Percentiles rank a stretch among this genome's conserved stretches.
Conservation (phyloP, 768 basidiomycete genomes). For the Auricularia auricula-judae region DNA sequence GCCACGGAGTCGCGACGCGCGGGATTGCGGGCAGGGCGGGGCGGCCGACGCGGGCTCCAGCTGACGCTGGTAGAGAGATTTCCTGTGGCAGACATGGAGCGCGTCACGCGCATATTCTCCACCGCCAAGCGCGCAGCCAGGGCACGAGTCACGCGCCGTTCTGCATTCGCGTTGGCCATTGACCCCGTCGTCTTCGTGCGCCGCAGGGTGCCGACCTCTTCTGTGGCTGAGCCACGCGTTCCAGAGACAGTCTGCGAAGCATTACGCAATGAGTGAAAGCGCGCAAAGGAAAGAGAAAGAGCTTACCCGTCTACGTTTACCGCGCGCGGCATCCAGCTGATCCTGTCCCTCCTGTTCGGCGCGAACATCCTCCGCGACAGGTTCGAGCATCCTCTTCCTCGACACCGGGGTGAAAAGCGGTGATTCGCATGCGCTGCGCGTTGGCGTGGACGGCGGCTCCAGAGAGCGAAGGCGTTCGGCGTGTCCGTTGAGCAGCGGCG, state of each 20-base stretch:
- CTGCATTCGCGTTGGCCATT: no score
- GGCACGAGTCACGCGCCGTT: no score
- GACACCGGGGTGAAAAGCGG: neutral
- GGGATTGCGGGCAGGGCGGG: no score
- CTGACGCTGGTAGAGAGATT: no score
- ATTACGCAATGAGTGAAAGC: neutral
- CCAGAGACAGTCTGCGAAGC: neutral
- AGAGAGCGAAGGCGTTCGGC: neutral
- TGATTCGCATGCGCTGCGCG: neutral
- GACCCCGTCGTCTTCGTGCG: no score
- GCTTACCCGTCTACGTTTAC: no score
- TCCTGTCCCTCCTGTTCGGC: neutral
- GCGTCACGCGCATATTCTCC: neutral
- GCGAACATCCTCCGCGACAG: neutral
- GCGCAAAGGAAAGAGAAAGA: no score
- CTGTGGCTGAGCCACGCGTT: neutral
- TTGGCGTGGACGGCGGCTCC: no score
- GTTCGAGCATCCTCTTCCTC: neutral
- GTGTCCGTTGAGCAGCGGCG: neutral
- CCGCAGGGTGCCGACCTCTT: no score
- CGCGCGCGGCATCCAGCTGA: neutral
- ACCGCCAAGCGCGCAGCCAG: neutral
- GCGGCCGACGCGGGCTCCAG: no score
- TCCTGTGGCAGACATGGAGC: neutral
- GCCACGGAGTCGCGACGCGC: no score